Conservation (phyloP, 2,329 filamentous ascomycete species). For the Aspergillus nomiae region DNA sequence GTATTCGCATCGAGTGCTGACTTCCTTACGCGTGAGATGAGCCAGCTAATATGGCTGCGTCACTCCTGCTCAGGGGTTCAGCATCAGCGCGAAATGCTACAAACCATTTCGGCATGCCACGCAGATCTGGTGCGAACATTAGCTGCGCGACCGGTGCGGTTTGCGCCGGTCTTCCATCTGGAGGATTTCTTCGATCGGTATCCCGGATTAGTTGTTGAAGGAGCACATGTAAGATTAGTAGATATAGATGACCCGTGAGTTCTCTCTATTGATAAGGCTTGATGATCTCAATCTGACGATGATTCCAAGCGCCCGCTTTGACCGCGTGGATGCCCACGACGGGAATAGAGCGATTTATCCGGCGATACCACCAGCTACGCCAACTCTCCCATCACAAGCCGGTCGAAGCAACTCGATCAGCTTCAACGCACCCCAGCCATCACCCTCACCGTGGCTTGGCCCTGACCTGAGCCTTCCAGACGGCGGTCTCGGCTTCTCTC, state of each 20-base stretch:
- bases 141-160: conserved; percentile 68
- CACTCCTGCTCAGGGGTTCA: conserved; percentile 77
- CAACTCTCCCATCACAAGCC: conserved; percentile 20
- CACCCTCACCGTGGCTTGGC: conserved; percentile 12
- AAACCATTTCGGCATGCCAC: conserved; percentile 77
- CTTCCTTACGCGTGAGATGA: conserved; percentile 76
- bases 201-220: conserved; percentile 69
- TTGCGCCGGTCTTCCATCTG: conserved; percentile 77
- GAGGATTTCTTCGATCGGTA: conserved; percentile 90
- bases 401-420: conserved; percentile 23
- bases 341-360: conserved; percentile 20
- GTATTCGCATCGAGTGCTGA: conserved; percentile 67
- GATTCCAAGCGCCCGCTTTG: conserved; percentile 9
- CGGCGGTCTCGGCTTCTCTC: conserved; percentile 40
- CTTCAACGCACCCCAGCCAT: conserved; percentile 26
- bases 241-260: conserved; percentile 61
- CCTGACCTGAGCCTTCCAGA: conserved; percentile 13
- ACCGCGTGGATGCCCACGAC: conserved; percentile 19
- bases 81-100: conserved; percentile 77
- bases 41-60: conserved; percentile 73
- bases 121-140: conserved; percentile 75
- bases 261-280: not conserved
- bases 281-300: not conserved
- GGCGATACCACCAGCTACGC: conserved; percentile 8
- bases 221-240: conserved; percentile 70